Evolutionary conservation across 768 basidiomycete genomes (phyloP), one percentile per base, ranked within the genome.

Genomic region (Lactarius trivialis): DNA sequence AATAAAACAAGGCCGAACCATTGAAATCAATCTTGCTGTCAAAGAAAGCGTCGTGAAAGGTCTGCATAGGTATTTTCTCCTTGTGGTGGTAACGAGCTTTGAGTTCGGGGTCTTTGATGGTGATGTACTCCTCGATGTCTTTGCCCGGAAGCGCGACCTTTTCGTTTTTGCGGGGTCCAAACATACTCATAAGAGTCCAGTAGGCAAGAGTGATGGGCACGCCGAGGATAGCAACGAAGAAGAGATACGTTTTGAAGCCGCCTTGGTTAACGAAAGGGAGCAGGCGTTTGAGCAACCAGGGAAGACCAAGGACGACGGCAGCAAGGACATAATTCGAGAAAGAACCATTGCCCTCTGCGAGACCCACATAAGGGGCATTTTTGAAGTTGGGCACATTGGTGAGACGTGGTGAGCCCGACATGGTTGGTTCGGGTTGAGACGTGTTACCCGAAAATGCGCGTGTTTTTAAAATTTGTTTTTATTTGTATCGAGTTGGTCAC

Each of bases 11-110:
- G 12, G 12, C 17, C 45, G 43, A 49, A 90, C 96, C 94, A 55
- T 98, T 99, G 73, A 99, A 90, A 60, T 98, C 95, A 64, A 95
- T 84, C 77, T 98, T 98, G 54, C 88, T 88, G 55, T 95, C 93
- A 73, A 99, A 98, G 77, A 89, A 98, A 65, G 93, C 91, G 78
- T 99, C 97, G 72, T 98, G 88, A 81, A 97, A 96, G 67, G 90
- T 76, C 76, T 99, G 96, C 88, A 97, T 95, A 56, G 94, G 94
- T 61, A 99, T 98, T 76, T 97, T 98, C 68, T 85, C 83, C 75
- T 86, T 90, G 66, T 86, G 88, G 34, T 83, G 75, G 77, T 95
- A 98, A 62, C 84, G 78, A 33, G 80, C 79, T 78, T 85, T 90
- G 72, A 98, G 81, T 62, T 86, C 88, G 0, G 77, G 74, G 77